A percentile compares a stretch with the other conserved stretches of the same genome.
Evolutionary conservation across 257 asterid genomes (phyloP).

Genomic region (Nicotiana noctiflora): DNA sequence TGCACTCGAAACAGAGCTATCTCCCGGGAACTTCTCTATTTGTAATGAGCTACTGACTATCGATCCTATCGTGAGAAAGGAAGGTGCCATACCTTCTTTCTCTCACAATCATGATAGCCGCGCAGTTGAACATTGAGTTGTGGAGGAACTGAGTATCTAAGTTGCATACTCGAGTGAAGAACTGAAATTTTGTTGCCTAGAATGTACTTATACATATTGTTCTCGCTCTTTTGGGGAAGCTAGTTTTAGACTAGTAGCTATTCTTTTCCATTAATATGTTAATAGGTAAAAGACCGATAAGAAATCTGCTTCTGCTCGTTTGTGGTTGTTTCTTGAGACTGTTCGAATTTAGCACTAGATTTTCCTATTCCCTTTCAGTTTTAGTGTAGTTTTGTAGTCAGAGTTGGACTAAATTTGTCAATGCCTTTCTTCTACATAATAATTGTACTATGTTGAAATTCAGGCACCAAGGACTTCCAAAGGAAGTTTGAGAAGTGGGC

Average conservation of each 20-base stretch:
- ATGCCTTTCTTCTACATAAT: conserved; percentile 3
- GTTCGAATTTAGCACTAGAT: neutral
- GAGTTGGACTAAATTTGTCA: neutral
- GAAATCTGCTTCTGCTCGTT: neutral
- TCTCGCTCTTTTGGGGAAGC: neutral
- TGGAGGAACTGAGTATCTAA: neutral
- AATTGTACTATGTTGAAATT: conserved; percentile 13
- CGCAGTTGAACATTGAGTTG: neutral
- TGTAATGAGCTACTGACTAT: neutral
- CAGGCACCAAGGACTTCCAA: conserved; percentile 96
- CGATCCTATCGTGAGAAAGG: neutral
- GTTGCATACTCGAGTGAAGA: neutral
- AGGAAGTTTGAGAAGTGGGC: conserved; percentile 80
- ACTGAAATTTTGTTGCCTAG: neutral
- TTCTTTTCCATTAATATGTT: neutral
- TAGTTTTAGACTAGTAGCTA: neutral
- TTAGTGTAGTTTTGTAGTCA: neutral
- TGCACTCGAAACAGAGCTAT: neutral
- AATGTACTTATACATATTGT: neutral
- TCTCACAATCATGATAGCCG: neutral
- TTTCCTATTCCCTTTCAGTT: neutral
- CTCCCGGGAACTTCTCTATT: neutral
- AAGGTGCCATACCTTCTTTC: neutral
- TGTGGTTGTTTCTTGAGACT: neutral
- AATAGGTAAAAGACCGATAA: neutral